Conservation (phyloP, 306 rosid genomes). For the Hippophae tibetana region DNA sequence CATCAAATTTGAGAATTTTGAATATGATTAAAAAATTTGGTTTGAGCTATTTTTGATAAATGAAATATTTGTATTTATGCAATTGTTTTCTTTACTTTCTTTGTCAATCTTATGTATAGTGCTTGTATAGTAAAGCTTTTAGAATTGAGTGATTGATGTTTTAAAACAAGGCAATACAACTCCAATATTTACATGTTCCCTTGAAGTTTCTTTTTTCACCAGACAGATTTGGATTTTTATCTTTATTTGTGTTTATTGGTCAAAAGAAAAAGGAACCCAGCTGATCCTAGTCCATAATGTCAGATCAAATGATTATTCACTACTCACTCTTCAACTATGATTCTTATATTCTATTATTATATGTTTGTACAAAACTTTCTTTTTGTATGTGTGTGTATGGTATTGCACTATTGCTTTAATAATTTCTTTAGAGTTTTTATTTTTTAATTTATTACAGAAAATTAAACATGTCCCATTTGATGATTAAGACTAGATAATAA, state of each 20-base stretch:
- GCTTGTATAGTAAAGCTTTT: too few species aligned
- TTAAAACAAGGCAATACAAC: too few species aligned
- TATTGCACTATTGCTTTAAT: neutral
- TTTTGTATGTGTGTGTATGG: neutral
- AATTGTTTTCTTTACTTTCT: too few species aligned
- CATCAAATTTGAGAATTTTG: too few species aligned
- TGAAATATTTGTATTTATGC: too few species aligned
- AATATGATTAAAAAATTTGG: too few species aligned
- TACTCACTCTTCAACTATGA: neutral
- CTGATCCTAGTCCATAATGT: neutral
- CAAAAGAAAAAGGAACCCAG: conserved; percentile 9
- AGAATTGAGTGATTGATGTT: too few species aligned
- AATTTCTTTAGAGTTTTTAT: neutral
- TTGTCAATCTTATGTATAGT: too few species aligned
- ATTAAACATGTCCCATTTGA: neutral
- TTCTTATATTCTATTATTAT: too few species aligned
- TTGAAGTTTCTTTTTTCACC: too few species aligned
- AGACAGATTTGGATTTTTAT: neutral
- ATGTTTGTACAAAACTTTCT: neutral
- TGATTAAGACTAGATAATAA: neutral
- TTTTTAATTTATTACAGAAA: neutral
- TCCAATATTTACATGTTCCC: too few species aligned
- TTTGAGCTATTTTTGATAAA: too few species aligned
- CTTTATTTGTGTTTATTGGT: conserved; percentile 5
- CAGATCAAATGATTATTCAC: neutral